Evolutionary conservation across 2,329 filamentous ascomycete species (phyloP).

Genomic region (Fusarium albosuccineum): DNA sequence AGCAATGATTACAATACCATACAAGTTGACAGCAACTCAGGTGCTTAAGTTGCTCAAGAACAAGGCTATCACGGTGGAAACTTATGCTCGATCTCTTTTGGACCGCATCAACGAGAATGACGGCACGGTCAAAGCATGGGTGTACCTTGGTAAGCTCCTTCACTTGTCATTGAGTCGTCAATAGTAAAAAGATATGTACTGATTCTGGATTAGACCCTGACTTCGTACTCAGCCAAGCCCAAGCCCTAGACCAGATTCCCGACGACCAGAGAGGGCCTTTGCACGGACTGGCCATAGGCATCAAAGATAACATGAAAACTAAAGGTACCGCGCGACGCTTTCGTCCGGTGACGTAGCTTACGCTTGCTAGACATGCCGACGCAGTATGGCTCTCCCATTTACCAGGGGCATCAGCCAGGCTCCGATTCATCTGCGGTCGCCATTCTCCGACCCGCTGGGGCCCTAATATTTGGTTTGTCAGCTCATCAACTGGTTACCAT

Average conservation of each 20-base stretch:
- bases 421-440: slow-evolving; percentile 66
- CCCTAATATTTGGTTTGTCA: slow-evolving; percentile 61
- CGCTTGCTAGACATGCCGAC: slow-evolving; percentile 64
- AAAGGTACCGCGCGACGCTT: slow-evolving; percentile 13
- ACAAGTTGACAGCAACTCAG: background rate
- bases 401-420: slow-evolving; percentile 56
- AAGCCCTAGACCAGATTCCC: slow-evolving; percentile 8
- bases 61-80: slow-evolving; percentile 36
- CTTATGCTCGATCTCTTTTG: slow-evolving; percentile 14
- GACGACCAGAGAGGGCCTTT: background rate
- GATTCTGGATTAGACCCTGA: slow-evolving; percentile 8
- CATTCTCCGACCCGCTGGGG: slow-evolving; percentile 66
- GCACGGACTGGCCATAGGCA: slow-evolving; percentile 26
- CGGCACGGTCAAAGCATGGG: slow-evolving; percentile 11
- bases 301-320: slow-evolving; percentile 31
- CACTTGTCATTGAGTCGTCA: background rate
- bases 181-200: background rate
- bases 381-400: slow-evolving; percentile 66
- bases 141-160: background rate
- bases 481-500: background rate
- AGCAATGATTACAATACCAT: background rate
- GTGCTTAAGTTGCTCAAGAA: background rate
- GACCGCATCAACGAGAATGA: slow-evolving; percentile 23
- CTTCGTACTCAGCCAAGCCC: slow-evolving; percentile 5
- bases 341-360: background rate